These are phyloP conservation scores for Suillus subalutaceus DNA, from an alignment of 768 basidiomycete genomes.

Conservation along the genomic window DNA sequence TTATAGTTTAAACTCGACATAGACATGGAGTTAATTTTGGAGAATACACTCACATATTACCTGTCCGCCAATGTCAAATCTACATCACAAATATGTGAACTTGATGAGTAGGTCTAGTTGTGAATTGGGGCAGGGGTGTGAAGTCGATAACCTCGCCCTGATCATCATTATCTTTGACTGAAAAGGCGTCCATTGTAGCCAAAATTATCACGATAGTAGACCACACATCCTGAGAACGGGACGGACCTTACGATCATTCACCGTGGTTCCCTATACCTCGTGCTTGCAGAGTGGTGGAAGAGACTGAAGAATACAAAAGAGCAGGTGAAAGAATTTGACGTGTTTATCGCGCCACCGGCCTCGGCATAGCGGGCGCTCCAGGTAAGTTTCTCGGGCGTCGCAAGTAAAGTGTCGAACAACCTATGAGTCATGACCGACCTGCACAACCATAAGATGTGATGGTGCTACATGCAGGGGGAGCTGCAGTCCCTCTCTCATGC, in stretches of 20 bases:
- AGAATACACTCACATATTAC: too few species aligned
- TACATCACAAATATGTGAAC: too few species aligned
- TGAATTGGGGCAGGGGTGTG: too few species aligned
- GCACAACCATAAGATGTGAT: not conserved
- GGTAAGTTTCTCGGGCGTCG: not conserved
- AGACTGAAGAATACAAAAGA: not conserved
- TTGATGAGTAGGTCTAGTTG: too few species aligned
- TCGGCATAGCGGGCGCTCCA: not conserved
- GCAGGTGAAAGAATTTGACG: too few species aligned
- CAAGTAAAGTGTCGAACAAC: not conserved
- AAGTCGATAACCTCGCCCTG: too few species aligned
- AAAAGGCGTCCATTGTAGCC: not conserved
- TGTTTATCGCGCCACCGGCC: not conserved
- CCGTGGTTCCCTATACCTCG: too few species aligned
- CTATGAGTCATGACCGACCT: not conserved
- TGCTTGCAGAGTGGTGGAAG: not conserved
- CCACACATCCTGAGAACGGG: not conserved
- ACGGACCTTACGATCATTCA: not conserved
- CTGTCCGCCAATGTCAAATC: too few species aligned
- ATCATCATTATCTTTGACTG: too few species aligned
- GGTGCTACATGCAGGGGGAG: not conserved
- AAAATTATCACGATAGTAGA: not conserved
- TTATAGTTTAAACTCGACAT: too few species aligned
- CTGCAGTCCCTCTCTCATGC: constrained; percentile 12
- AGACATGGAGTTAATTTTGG: too few species aligned